Evolutionary conservation across 805 yeast species (phyloP).

Genomic region (Vanderwaltozyma tropicalis): DNA sequence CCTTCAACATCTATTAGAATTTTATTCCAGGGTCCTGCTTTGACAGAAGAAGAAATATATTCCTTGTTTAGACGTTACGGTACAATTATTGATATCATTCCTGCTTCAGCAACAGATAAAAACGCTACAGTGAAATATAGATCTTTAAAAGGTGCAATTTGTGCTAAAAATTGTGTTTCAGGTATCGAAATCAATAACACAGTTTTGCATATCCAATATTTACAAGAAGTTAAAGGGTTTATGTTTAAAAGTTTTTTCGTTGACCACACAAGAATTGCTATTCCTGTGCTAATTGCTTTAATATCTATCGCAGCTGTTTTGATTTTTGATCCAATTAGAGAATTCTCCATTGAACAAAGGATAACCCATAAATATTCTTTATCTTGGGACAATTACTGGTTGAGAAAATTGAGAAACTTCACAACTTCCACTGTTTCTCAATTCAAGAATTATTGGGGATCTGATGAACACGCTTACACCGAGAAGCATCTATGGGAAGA

Average conservation of each 20-base stretch:
- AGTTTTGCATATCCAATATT: conserved; percentile 64
- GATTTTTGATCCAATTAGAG: conserved; percentile 88
- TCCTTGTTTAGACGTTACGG: conserved; percentile 83
- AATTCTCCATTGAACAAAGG: conserved; percentile 63
- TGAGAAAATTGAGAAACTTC: conserved; percentile 29
- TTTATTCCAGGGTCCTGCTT: conserved; percentile 62
- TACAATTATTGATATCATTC: conserved; percentile 59
- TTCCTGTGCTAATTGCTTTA: conserved; percentile 71
- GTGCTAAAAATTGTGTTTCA: conserved; percentile 85
- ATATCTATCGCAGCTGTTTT: conserved; percentile 74
- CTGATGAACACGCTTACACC: conserved; percentile 21
- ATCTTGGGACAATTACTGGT: conserved; percentile 33
- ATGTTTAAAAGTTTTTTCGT: conserved; percentile 44
- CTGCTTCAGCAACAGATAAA: conserved; percentile 38
- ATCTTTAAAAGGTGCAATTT: conserved; percentile 54
- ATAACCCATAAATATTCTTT: conserved; percentile 51
- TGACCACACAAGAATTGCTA: conserved; percentile 70
- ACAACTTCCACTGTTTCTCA: conserved; percentile 31
- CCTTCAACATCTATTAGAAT: conserved; percentile 59
- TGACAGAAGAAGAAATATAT: conserved; percentile 73
- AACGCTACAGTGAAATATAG: conserved; percentile 48
- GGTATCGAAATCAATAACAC: conserved; percentile 60
- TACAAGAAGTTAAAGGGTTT: conserved; percentile 31
- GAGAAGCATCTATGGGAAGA: conserved; percentile 52
- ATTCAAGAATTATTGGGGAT: conserved; percentile 29